phyloP scores from a whole-genome alignment of 495 filamentous ascomycete species.

The Mytilinidion resinicola region DNA sequence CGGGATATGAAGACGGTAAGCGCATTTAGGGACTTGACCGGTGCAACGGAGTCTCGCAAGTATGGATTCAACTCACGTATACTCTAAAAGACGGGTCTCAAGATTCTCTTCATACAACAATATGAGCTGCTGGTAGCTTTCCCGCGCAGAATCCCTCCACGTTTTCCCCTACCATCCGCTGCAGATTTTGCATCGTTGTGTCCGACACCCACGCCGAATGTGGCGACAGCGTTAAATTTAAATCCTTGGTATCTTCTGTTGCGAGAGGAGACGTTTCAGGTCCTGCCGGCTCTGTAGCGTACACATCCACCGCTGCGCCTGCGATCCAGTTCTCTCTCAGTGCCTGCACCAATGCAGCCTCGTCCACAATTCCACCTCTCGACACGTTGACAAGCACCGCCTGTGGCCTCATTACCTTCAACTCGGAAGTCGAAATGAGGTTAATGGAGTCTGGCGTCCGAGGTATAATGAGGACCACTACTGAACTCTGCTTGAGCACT shows the following conservation, averaged over 20 bases:
- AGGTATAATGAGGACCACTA: slow-evolving; percentile 47
- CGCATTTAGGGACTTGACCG: no score
- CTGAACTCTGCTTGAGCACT: slow-evolving; percentile 42
- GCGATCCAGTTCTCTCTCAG: slow-evolving; percentile 42
- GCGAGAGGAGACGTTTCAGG: slow-evolving; percentile 25
- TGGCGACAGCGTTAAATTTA: slow-evolving; percentile 30
- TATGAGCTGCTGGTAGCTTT: no score
- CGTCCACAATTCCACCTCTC: slow-evolving; percentile 53
- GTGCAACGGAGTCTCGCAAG: no score
- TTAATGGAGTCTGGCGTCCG: slow-evolving; percentile 39
- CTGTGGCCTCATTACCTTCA: slow-evolving; percentile 44
- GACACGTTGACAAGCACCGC: slow-evolving; percentile 51
- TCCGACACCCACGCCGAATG: slow-evolving; percentile 34
- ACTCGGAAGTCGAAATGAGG: slow-evolving; percentile 43
- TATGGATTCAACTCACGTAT: no score
- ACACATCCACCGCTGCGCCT: slow-evolving; percentile 52
- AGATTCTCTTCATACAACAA: no score
- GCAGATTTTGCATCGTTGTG: slow-evolving; percentile 22
- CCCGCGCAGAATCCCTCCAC: slow-evolving; percentile 19
- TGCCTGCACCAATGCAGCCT: slow-evolving; percentile 44
- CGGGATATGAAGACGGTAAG: no score
- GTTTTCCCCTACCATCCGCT: slow-evolving; percentile 13
- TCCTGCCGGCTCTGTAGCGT: slow-evolving; percentile 46
- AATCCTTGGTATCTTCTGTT: slow-evolving; percentile 19
- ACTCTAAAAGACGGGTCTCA: no score